These are phyloP conservation scores for Trichoderma sp. DNA, from an alignment of 2,329 filamentous ascomycete species.

Conservation along the genomic window DNA sequence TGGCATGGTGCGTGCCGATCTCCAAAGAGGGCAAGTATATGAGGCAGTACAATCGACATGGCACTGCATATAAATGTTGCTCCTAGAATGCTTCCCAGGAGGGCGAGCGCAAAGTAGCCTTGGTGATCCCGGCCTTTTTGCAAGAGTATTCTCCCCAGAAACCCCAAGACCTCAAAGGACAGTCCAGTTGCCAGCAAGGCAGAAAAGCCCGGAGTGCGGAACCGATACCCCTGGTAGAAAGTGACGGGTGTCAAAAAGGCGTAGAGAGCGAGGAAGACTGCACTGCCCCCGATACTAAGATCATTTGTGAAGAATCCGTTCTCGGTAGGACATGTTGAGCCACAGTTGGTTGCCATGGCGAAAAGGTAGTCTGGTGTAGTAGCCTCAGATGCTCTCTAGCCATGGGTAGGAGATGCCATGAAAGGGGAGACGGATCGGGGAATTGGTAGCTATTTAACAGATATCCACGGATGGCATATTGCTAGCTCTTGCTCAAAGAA, in stretches of 20 bases:
- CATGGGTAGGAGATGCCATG: conserved; percentile 19
- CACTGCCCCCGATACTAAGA: conserved; percentile 44
- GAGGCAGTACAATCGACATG: conserved; percentile 49
- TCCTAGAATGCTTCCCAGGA: conserved; percentile 51
- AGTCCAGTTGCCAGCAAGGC: conserved; percentile 45
- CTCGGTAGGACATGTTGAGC: conserved; percentile 39
- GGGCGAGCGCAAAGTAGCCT: conserved; percentile 46
- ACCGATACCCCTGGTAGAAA: conserved; percentile 43
- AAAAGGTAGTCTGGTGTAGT: conserved; percentile 28
- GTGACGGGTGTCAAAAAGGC: conserved; percentile 43
- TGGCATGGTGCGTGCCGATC: conserved; percentile 42
- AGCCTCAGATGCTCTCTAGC: conserved; percentile 31
- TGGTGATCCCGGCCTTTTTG: conserved; percentile 37
- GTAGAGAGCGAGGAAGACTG: conserved; percentile 44
- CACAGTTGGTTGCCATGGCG: conserved; percentile 42
- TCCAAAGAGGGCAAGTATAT: conserved; percentile 51
- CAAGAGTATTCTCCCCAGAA: conserved; percentile 49
- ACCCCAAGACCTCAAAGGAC: conserved; percentile 48
- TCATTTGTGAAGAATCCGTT: conserved; percentile 43
- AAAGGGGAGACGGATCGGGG: not conserved
- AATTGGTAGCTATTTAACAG: conserved; percentile 18
- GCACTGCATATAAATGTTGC: conserved; percentile 49
- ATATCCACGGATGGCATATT: not conserved
- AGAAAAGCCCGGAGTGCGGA: conserved; percentile 45
- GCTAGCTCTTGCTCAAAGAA: not conserved